phyloP scores from a whole-genome alignment of 345 rosid species.

The Lepidium didymum region DNA sequence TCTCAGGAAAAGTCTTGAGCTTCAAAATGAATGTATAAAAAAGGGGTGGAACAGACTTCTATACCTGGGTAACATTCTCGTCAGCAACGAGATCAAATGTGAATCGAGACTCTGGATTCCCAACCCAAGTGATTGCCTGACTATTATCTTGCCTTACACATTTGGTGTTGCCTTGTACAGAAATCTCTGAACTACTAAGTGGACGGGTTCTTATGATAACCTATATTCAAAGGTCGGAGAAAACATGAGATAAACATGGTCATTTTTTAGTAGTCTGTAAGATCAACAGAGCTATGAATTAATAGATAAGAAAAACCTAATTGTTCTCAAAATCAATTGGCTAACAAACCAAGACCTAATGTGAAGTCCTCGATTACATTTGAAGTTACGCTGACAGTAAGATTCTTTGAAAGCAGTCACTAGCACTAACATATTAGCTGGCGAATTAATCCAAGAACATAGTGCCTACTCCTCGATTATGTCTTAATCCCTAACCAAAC shows the following conservation, averaged over 20 bases:
- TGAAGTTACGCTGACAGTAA: no score
- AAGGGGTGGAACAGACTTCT: background rate
- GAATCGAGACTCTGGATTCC: conserved; percentile 85
- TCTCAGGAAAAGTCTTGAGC: background rate
- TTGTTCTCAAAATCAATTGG: background rate
- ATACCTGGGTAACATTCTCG: conserved; percentile 79
- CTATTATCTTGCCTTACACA: conserved; percentile 85
- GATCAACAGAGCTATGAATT: background rate
- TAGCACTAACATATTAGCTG: background rate
- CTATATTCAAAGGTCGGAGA: conserved; percentile 28
- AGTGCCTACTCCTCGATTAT: background rate
- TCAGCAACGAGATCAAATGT: conserved; percentile 95
- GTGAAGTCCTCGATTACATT: background rate
- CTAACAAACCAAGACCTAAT: background rate
- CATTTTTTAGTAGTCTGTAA: background rate
- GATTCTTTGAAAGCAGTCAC: background rate
- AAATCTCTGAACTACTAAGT: conserved; percentile 71
- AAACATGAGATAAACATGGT: background rate
- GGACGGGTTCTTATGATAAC: conserved; percentile 92
- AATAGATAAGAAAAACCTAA: background rate
- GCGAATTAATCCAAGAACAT: background rate
- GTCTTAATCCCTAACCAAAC: background rate
- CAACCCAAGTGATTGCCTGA: conserved; percentile 83
- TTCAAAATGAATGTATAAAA: background rate
- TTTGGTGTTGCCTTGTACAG: conserved; percentile 62